A percentile compares a stretch with the other conserved stretches of the same genome.
These are phyloP conservation scores for Kluyveromyces lactis DNA, from an alignment of 805 yeast genomes.

Conservation along the genomic window DNA sequence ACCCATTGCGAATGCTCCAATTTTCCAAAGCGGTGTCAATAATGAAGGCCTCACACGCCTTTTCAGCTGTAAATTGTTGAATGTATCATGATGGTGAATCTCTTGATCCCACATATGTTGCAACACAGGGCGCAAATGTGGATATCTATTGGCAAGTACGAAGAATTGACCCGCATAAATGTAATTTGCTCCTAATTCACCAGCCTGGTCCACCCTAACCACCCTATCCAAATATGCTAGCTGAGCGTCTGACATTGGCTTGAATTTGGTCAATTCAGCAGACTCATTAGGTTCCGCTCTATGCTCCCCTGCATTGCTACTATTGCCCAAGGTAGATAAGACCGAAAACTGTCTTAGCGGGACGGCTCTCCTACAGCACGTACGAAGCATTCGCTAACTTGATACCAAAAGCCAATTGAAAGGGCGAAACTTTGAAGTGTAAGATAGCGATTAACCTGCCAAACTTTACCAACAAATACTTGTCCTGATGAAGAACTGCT, in stretches of 20 bases:
- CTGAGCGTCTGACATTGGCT: conserved; percentile 41
- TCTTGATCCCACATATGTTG: conserved; percentile 99
- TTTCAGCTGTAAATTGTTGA: conserved; percentile 64
- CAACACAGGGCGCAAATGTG: conserved; percentile 69
- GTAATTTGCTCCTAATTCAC: conserved; percentile 91
- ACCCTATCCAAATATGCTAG: conserved; percentile 63
- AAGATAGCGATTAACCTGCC: too few species aligned
- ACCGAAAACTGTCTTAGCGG: conserved; percentile 1
- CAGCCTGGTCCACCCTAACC: conserved; percentile 94
- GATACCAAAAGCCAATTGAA: too few species aligned
- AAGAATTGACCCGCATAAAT: conserved; percentile 87
- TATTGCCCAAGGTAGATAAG: neutral
- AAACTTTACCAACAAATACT: too few species aligned
- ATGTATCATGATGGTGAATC: conserved; percentile 79
- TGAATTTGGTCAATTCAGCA: conserved; percentile 10
- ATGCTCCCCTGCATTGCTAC: neutral
- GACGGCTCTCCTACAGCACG: neutral
- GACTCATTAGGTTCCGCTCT: neutral
- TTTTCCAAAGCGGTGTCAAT: conserved; percentile 87
- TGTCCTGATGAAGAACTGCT: too few species aligned
- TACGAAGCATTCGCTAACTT: too few species aligned
- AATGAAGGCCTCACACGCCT: conserved; percentile 87
- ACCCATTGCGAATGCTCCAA: conserved; percentile 84
- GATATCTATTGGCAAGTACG: conserved; percentile 61
- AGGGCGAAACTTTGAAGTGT: too few species aligned